Percentiles rank a stretch among this genome's conserved stretches.
Conservation (phyloP, 148 eudicot genomes). For the Silene latifolia region DNA sequence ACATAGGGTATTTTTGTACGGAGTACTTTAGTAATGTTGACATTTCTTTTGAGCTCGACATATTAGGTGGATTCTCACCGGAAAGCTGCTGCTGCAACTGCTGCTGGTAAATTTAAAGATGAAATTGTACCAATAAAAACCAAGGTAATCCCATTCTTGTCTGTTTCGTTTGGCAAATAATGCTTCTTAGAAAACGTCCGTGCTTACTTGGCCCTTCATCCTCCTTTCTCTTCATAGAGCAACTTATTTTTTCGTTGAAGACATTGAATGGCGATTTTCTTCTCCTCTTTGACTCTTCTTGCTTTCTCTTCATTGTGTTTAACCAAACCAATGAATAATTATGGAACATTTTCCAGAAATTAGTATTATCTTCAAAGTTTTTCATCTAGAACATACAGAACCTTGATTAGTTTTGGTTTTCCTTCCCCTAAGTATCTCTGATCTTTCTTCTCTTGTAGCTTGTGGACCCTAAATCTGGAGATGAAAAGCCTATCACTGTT, state of each 20-base stretch:
- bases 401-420: not conserved
- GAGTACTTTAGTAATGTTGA: not conserved
- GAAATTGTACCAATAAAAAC: conserved; percentile 89
- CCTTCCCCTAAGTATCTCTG: not conserved
- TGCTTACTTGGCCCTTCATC: no score
- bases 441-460: conserved; percentile 35
- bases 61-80: conserved; percentile 89
- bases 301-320: no score
- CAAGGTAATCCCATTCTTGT: conserved; percentile 42
- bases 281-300: not conserved
- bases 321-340: no score
- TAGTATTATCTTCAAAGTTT: not conserved
- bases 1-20: not conserved
- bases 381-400: not conserved
- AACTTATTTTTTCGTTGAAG: not conserved
- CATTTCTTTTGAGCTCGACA: conserved; percentile 3
- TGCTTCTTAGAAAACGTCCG: not conserved
- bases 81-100: conserved; percentile 96
- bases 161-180: not conserved
- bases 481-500: conserved; percentile 74
- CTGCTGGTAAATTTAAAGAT: conserved; percentile 86
- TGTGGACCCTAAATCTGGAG: conserved; percentile 91
- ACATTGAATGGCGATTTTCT: not conserved
- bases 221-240: not conserved
- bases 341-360: no score